Evolutionary conservation across 768 basidiomycete species (phyloP).

Genomic region (Clavulina sp.): DNA sequence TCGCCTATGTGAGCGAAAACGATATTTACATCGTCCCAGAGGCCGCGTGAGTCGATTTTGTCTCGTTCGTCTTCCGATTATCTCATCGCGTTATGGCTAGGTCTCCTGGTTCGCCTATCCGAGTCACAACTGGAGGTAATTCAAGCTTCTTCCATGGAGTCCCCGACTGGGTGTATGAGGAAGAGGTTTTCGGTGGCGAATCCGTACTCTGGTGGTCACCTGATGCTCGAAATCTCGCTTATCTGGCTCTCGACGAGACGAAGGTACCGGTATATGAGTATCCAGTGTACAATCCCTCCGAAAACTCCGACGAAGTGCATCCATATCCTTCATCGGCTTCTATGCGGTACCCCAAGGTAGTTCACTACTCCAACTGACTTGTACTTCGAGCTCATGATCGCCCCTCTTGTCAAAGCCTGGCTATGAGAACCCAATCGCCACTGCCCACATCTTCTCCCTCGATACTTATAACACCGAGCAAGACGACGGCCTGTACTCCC

Average conservation of each 20-base stretch:
- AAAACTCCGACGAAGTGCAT: conserved; percentile 46
- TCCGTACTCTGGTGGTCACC: conserved; percentile 88
- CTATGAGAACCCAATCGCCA: conserved; percentile 73
- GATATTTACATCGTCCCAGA: conserved; percentile 74
- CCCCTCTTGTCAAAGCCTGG: conserved; percentile 33
- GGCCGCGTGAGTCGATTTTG: conserved; percentile 31
- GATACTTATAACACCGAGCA: conserved; percentile 27
- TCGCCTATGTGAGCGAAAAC: conserved; percentile 75
- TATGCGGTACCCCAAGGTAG: conserved; percentile 60
- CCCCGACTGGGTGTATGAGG: conserved; percentile 96
- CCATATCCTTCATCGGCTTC: conserved; percentile 54
- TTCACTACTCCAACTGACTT: background rate
- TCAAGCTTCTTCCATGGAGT: conserved; percentile 83
- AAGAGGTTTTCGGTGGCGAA: conserved; percentile 63
- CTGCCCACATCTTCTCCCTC: conserved; percentile 70
- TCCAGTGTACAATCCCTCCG: conserved; percentile 81
- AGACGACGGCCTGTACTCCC: conserved; percentile 10
- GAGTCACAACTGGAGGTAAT: conserved; percentile 67
- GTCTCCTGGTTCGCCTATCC: conserved; percentile 33
- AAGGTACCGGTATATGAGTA: conserved; percentile 70
- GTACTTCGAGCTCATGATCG: background rate
- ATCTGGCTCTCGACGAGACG: conserved; percentile 77
- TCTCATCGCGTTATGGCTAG: conserved; percentile 10
- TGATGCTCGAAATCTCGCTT: conserved; percentile 50
- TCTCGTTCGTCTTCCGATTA: background rate